Evolutionary conservation across 257 asterid genomes (phyloP), one percentile per base, ranked within the genome.

Genomic region (Echium plantagineum): DNA sequence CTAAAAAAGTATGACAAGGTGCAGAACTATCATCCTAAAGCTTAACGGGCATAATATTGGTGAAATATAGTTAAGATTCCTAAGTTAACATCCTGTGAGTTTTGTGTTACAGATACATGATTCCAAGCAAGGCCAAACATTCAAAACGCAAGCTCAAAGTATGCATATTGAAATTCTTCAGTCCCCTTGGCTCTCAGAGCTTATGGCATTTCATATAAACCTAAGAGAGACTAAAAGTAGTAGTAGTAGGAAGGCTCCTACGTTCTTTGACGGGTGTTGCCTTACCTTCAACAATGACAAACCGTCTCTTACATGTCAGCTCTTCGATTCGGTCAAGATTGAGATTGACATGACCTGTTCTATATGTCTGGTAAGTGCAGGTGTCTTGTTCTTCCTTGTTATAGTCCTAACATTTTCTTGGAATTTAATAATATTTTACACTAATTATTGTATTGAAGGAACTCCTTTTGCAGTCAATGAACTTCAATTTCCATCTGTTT

Each of bases 1-100:
- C 85, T 91, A 35, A 91, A 91, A 90, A 91, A 91, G 76, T 91
- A 91, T 42, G 98, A 91, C 53, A 88, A 91, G 87, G 95, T 80
- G 63, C 13, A 17, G 58, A n/a, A n/a, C 15, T n/a, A 6, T 7
- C 15, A 35, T 35, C 46, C 10, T 3, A 4, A 7, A 35, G 46
- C 46, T 35, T 35, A 3, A 7, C 0, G 1, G 46, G 46, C 24
- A n/a, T 21, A 5, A 1, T 53, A 17, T 18, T 16, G 6, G 22
- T 52, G 21, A 17, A 52, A 52, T 52, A 16, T n/a, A 7, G 12
- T 35, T 52, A n/a, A 65, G 55, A 63, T 16, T 22, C 38, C 30
- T 21, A 18, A 15, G 2, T 8, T 63, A 26, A 9, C 21, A 59
- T 48, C 3, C 4, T 42, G 49, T 42, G 3, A 13, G 49, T 52